A percentile compares a stretch with the other conserved stretches of the same genome.
These are phyloP conservation scores for Didymella exigua DNA, from an alignment of 2,329 filamentous ascomycete species.

Conservation along the genomic window DNA sequence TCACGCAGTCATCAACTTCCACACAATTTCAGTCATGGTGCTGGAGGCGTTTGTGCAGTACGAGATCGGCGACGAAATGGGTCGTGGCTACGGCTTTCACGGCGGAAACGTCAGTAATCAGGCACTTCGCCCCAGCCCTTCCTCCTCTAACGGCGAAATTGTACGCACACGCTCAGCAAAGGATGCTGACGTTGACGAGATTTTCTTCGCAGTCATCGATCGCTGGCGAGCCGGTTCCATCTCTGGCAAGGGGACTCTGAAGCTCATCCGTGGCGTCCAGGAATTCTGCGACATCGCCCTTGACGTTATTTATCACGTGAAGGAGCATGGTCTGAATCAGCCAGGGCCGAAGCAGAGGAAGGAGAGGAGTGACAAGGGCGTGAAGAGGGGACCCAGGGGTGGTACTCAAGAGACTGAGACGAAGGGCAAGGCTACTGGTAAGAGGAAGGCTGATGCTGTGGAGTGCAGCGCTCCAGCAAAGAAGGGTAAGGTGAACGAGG, in stretches of 20 bases:
- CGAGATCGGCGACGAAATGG: slow-evolving; percentile 34
- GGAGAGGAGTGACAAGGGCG: slow-evolving; percentile 26
- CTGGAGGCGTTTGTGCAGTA: slow-evolving; percentile 35
- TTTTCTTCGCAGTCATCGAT: slow-evolving; percentile 42
- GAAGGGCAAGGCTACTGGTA: not conserved
- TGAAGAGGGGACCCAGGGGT: slow-evolving; percentile 19
- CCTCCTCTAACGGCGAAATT: not conserved
- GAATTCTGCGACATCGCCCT: slow-evolving; percentile 44
- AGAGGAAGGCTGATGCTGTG: slow-evolving; percentile 5
- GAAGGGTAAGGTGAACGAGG: not conserved
- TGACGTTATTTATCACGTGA: slow-evolving; percentile 39
- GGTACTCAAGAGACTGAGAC: not conserved
- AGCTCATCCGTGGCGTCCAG: slow-evolving; percentile 35
- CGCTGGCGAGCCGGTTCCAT: slow-evolving; percentile 38
- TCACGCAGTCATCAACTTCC: slow-evolving; percentile 40
- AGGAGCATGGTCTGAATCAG: slow-evolving; percentile 32
- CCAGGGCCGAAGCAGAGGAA: slow-evolving; percentile 11
- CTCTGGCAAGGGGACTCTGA: slow-evolving; percentile 20
- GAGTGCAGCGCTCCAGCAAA: slow-evolving; percentile 4
- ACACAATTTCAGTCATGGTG: slow-evolving; percentile 41
- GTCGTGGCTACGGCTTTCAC: slow-evolving; percentile 13
- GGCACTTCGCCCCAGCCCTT: not conserved
- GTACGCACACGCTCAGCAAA: slow-evolving; percentile 8
- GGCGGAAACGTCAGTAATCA: not conserved
- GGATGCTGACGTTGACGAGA: slow-evolving; percentile 33